A percentile compares a stretch with the other conserved stretches of the same genome.
Conservation (phyloP, 306 rosid genomes). For the Mimosa pudica region DNA sequence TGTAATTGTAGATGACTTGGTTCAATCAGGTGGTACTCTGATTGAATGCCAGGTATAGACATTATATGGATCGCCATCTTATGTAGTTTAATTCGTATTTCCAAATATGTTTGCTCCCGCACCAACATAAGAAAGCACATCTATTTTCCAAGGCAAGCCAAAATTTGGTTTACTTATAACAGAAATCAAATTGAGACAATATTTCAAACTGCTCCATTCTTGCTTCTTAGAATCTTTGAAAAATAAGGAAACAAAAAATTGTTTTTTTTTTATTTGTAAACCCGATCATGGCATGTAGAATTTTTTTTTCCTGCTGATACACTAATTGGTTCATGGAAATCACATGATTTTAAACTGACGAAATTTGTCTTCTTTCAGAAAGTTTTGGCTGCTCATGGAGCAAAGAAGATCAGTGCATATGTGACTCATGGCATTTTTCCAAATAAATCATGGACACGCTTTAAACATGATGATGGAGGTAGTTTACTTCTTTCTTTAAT, state of each 20-base stretch:
- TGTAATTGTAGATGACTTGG: constrained; percentile 97
- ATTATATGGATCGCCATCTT: constrained; percentile 4
- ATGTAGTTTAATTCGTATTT: constrained; percentile 6
- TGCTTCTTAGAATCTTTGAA: background rate
- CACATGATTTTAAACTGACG: background rate
- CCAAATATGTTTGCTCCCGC: background rate
- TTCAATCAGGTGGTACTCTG: constrained; percentile 96
- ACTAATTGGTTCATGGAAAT: background rate
- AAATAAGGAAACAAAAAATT: background rate
- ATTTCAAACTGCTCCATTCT: background rate
- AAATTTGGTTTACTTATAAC: background rate
- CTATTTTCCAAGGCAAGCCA: background rate
- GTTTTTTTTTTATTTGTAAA: no score
- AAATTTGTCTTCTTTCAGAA: constrained; percentile 56
- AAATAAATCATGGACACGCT: constrained; percentile 89
- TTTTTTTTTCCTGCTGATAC: background rate
- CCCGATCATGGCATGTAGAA: background rate
- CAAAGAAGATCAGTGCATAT: constrained; percentile 88
- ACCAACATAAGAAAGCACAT: background rate
- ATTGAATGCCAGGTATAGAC: constrained; percentile 89
- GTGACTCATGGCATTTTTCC: constrained; percentile 99
- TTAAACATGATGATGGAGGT: constrained; percentile 78
- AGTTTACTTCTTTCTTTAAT: constrained; percentile 39
- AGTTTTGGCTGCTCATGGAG: constrained; percentile 90
- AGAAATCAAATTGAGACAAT: background rate